phyloP scores from a whole-genome alignment of 495 filamentous ascomycete genomes.

The Penicillium coprophilum region DNA sequence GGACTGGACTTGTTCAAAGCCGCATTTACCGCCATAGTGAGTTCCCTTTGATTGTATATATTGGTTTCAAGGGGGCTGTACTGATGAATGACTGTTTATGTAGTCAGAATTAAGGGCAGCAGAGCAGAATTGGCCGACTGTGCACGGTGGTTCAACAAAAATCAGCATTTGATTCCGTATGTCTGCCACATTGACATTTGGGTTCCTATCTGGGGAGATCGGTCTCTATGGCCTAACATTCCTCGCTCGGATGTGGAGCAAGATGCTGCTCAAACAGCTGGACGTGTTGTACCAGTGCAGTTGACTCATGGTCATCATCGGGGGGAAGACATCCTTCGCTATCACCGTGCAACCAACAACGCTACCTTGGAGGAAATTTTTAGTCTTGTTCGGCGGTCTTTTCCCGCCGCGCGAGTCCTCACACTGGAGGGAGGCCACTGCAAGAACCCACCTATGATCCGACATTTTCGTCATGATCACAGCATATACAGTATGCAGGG shows the following conservation, averaged over 20 bases:
- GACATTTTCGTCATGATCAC: constrained; percentile 45
- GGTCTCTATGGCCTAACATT: constrained; percentile 29
- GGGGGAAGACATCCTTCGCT: constrained; percentile 45
- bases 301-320: neutral
- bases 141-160: constrained; percentile 54
- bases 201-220: constrained; percentile 68
- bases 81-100: neutral
- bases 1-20: constrained; percentile 65
- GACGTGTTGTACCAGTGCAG: neutral
- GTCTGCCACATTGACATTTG: constrained; percentile 72
- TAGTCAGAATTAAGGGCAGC: constrained; percentile 70
- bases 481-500: constrained; percentile 15
- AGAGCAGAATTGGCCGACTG: constrained; percentile 55
- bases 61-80: neutral
- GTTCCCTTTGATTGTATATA: constrained; percentile 15
- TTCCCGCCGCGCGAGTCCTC: constrained; percentile 60
- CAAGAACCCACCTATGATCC: constrained; percentile 65
- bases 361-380: constrained; percentile 69
- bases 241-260: neutral
- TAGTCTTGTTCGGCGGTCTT: constrained; percentile 52
- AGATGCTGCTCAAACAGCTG: neutral
- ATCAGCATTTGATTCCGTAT: constrained; percentile 58
- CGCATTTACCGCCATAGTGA: constrained; percentile 66
- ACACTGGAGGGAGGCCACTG: constrained; percentile 76
- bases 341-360: constrained; percentile 54